Evolutionary conservation across 805 yeast genomes (phyloP), one percentile per base, ranked within the genome.

Genomic region (Ogataea angusta): DNA sequence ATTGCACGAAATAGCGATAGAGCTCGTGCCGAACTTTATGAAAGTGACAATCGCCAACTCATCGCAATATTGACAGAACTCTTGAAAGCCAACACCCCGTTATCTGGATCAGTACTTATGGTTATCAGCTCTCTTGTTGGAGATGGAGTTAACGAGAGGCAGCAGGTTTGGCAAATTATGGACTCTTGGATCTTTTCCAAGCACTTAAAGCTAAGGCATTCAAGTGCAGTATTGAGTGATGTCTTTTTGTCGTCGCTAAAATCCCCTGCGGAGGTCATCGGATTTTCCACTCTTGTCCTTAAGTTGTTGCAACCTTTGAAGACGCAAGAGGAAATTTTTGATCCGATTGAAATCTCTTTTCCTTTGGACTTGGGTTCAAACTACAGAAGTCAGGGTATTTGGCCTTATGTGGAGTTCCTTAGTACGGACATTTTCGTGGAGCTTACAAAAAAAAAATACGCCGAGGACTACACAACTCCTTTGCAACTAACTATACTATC

Each of bases 351-450:
- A 5, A 54, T 80, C 10, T 69, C 78, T 10, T 84, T 70, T 52
- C 95, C 95, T 1, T 51, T 66, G 6, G 76, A 73, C 38, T 58
- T 88, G 19, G 96, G 96, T 0, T 57, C 58, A 2, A 67, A 69
- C 0, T 75, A 79, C 47, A 72, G 95, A 51, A 74, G 67, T 23
- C 71, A 70, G 23, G 95, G 96, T 2, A 62, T 88, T 5, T 78
- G 89, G 77, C 88, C 93, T 3, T 91, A 90, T 52, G 59, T 85
- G 39, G 91, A 87, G 38, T 88, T 77, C 51, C 57, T 89, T 10
- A 54, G 85, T n/a, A 64, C 72, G 10, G 85, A 83, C 30, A 76
- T 89, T 0, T 77, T 89, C 48, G 74, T 72, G 6, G 73, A 76
- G 18, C 66, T 85, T 2, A 54, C 64, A 2, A 60, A 68, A 7